A percentile compares a stretch with the other conserved stretches of the same genome.
These are phyloP conservation scores for Fusarium proliferatum DNA, from an alignment of 2,329 filamentous ascomycete species.

Conservation along the genomic window DNA sequence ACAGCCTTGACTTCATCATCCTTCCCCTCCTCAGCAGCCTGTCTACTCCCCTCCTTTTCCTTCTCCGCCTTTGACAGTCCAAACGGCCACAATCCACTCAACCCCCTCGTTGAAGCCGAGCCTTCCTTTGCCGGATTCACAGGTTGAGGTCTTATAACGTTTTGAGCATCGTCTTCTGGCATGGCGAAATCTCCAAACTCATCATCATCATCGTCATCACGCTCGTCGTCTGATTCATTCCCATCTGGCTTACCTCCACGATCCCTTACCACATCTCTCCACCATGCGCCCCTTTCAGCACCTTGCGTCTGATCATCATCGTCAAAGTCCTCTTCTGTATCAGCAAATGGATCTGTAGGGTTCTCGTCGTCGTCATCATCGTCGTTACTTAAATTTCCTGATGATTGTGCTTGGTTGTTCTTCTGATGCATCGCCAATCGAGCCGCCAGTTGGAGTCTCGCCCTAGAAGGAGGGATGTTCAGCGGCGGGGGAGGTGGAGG, in stretches of 20 bases:
- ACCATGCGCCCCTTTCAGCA: conserved; percentile 58
- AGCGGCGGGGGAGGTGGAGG: conserved; percentile 80
- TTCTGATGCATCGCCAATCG: conserved; percentile 82
- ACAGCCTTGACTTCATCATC: conserved; percentile 54
- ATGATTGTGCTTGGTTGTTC: conserved; percentile 62
- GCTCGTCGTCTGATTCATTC: conserved; percentile 61
- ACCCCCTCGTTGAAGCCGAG: conserved; percentile 46
- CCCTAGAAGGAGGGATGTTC: conserved; percentile 87
- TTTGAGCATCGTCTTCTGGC: conserved; percentile 63
- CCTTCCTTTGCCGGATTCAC: conserved; percentile 61
- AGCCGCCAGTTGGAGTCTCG: conserved; percentile 89
- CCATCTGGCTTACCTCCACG: conserved; percentile 57
- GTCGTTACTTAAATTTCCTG: conserved; percentile 53
- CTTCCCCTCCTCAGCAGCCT: conserved; percentile 39
- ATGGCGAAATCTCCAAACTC: conserved; percentile 78
- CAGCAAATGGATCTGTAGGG: conserved; percentile 59
- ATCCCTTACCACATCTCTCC: conserved; percentile 55
- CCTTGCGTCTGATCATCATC: conserved; percentile 54
- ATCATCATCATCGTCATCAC: conserved; percentile 68
- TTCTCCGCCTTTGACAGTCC: conserved; percentile 55
- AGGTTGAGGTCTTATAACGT: conserved; percentile 65
- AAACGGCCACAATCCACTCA: conserved; percentile 70
- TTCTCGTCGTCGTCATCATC: conserved; percentile 56
- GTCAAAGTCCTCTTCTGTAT: conserved; percentile 65
- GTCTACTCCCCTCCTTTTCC: conserved; percentile 41